Evolutionary conservation across 768 basidiomycete species (phyloP), one percentile per base, ranked within the genome.

Genomic region (Suillus fuscotomentosus): DNA sequence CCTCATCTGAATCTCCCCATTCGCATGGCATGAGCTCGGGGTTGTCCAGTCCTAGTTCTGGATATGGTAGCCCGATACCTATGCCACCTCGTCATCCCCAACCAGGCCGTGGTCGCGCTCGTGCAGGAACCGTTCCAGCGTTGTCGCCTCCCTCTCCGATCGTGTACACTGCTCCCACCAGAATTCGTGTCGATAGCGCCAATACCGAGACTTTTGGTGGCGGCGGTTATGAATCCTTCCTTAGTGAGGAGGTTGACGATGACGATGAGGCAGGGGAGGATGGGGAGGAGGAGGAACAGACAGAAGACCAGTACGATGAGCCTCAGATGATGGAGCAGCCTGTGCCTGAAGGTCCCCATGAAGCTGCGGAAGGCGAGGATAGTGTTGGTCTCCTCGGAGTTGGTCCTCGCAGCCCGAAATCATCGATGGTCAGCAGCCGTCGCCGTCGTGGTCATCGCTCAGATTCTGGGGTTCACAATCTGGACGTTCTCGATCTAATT

Each of bases 331-430:
- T 74, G 73, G 77, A 80, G 55, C 77, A 78, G 47, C 79, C 82
- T 8, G 81, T 82, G 64, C 81, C 82, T 22, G 87, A 86, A 60
- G 83, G 83, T 5, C 79, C 80, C 5, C 80, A 85, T 42, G 85
- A 88, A 66, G 88, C 82, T 47, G 85, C 81, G n/a, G 88, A 89
- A 71, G 80, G 81, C 42, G 86, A 87, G 48, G 88, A 89, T 69
- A 79, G 80, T 56, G 83, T 89, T 42, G 88, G 87, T 5, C 73
- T 90, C 42, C 75, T 89, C 5, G 73, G 78, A 72, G 77, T 39
- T 76, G 80, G n/a, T 82, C 85, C 68, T 82, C 88, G 22, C 77
- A 81, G 64, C 75, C 82, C 38, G 84, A 87, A 27, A 69, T 84
- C 53, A 70, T 75, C 51, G 78, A 80, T 63, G 72, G 72, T 75